Base-by-base conservation (phyloP, 2,329 filamentous ascomycete genomes). In the Colletotrichum sp. region DNA sequence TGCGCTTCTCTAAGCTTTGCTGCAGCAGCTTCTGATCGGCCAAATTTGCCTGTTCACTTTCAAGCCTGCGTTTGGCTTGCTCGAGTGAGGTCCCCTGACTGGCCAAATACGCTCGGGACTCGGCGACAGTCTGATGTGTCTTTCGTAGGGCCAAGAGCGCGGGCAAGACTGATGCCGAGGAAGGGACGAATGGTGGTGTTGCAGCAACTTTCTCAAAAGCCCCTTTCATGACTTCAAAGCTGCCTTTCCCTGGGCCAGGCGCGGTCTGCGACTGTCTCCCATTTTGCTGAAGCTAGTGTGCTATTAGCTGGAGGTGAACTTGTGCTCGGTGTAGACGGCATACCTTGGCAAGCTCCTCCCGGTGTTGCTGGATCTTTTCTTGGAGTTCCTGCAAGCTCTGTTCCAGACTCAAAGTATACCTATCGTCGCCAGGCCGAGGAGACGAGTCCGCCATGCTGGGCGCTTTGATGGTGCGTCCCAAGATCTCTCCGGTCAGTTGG, bases 101-200 rank as follows among this genome's bases (percentile, higher is more conserved):
- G 6, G 82, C 81, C 14, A 95, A 87, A 69, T 92, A 92, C 24
- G 86, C 84, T 78, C 90, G 92, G 21, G 92, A 93, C 78, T 95
- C 92, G 74, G 88, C 83, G 64, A 94, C 90, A 18, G 92, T 92
- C 72, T 90, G 87, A 73, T 93, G 89, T 4, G 93, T 92, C 79
- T 90, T 92, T 67, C 93, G 92, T 69, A 95, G 84, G 7, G 95
- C 94, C 55, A 97, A 82, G 6, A 97, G 86, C 8, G 92, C 91
- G 5, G 94, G 94, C 8, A 97, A 84, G 7, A 93, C 87, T 24
- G 95, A 96, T 65, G 89, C 90, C 12, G 91, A 86, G 28, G 89
- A 87, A 4, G 95, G 94, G 26, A 96, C 85, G 78, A 92, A 91
- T 10, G 93, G 92, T 67, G 92, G 89, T 16, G 89, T 87, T 58